These are phyloP conservation scores for Hericium alpestre DNA, from an alignment of 768 basidiomycete genomes.

Conservation along the genomic window DNA sequence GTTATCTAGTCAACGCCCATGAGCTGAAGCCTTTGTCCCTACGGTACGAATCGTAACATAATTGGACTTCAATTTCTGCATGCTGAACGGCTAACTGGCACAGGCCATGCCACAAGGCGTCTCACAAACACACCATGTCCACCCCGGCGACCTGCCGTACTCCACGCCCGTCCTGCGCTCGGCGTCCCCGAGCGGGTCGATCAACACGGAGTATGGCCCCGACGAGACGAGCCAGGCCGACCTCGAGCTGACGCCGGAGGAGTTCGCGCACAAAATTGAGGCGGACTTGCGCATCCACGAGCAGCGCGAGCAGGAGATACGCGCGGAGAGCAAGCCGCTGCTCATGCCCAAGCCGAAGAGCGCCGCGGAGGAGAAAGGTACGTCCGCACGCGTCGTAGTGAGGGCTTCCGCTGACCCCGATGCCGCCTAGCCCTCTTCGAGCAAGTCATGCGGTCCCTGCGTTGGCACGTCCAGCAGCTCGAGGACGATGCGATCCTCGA, in stretches of 20 bases:
- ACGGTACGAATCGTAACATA: too few species aligned
- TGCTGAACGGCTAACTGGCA: too few species aligned
- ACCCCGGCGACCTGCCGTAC: constrained; percentile 23
- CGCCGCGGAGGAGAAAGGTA: constrained; percentile 30
- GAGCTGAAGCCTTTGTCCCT: too few species aligned
- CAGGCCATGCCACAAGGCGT: not conserved
- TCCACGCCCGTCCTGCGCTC: constrained; percentile 35
- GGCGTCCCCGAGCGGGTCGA: constrained; percentile 36
- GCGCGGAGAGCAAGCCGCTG: constrained; percentile 20
- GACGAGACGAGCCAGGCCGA: constrained; percentile 37
- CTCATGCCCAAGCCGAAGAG: constrained; percentile 23
- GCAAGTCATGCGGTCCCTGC: constrained; percentile 29
- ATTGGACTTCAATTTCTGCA: too few species aligned
- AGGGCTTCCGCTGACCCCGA: too few species aligned
- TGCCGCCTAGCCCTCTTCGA: constrained; percentile 23
- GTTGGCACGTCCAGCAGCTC: constrained; percentile 26
- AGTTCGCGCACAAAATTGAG: constrained; percentile 27
- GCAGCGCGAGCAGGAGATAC: constrained; percentile 28
- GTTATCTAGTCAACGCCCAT: too few species aligned
- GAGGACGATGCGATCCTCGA: constrained; percentile 37
- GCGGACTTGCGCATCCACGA: constrained; percentile 24
- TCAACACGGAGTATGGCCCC: constrained; percentile 35
- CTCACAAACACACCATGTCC: constrained; percentile 6
- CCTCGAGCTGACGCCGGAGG: constrained; percentile 25
- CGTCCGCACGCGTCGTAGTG: not conserved